These are phyloP conservation scores for Paradendryphiella salina DNA, from an alignment of 2,329 filamentous ascomycete species.

Conservation along the genomic window DNA sequence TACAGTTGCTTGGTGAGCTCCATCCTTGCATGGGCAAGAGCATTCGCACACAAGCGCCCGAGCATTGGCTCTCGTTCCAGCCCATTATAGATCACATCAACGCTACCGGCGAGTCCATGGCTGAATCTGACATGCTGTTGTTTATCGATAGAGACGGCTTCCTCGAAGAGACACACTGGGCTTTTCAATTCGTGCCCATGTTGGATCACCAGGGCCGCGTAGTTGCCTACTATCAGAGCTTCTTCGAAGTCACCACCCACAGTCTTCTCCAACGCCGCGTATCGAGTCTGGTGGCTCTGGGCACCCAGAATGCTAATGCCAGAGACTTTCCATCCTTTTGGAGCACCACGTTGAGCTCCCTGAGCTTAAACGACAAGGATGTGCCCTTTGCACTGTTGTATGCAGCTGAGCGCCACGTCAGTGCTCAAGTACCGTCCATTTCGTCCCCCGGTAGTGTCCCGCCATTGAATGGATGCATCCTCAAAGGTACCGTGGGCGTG, in stretches of 20 bases:
- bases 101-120: constrained; percentile 23
- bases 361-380: constrained; percentile 68
- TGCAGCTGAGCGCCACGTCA: constrained; percentile 20
- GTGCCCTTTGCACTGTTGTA: constrained; percentile 35
- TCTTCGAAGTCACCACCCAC: constrained; percentile 72
- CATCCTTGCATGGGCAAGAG: constrained; percentile 64
- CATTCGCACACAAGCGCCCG: constrained; percentile 66
- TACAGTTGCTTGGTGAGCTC: constrained; percentile 31
- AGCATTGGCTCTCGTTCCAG: constrained; percentile 59
- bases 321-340: constrained; percentile 72
- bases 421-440: constrained; percentile 20
- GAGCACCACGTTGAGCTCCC: constrained; percentile 65
- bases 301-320: constrained; percentile 70
- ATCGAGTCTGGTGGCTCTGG: constrained; percentile 64
- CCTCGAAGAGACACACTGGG: constrained; percentile 77
- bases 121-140: constrained; percentile 68
- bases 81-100: constrained; percentile 32
- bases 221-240: constrained; percentile 73
- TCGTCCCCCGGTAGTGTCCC: constrained; percentile 20
- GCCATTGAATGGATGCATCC: constrained; percentile 20
- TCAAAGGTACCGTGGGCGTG: constrained; percentile 35
- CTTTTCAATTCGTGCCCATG: constrained; percentile 75
- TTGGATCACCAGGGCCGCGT: constrained; percentile 70
- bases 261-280: constrained; percentile 29
- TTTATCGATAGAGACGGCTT: constrained; percentile 69